Evolutionary conservation across 169 alveolate species (phyloP).

Genomic region (Condylostoma magnum): DNA sequence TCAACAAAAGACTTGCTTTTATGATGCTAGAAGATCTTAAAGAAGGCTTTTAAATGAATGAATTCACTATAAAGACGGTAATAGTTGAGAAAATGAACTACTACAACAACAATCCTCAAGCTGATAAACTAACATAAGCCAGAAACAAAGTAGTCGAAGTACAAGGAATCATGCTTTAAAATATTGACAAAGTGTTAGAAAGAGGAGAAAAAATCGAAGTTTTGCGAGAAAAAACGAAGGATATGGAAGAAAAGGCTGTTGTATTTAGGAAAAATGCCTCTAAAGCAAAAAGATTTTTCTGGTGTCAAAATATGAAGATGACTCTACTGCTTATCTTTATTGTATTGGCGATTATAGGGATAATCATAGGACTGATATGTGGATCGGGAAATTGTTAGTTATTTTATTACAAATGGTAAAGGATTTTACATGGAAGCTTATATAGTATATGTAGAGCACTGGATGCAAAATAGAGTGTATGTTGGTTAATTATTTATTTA

Average conservation of each 20-base stretch:
- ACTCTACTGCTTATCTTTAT: too few relatives aligned
- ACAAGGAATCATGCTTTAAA: not conserved
- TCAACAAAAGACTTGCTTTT: not conserved
- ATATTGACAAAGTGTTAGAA: conserved; percentile 11
- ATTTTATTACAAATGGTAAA: too few relatives aligned
- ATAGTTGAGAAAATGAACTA: not conserved
- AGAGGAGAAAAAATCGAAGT: conserved; percentile 6
- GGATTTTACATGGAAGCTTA: too few relatives aligned
- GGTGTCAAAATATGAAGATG: conserved; percentile 3
- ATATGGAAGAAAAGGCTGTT: conserved; percentile 3
- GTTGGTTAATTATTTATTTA: too few relatives aligned
- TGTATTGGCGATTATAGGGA: too few relatives aligned
- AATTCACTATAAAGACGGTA: not conserved
- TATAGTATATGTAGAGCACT: too few relatives aligned
- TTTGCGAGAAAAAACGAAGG: not conserved
- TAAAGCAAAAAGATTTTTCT: not conserved
- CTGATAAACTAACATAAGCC: not conserved
- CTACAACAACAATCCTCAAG: not conserved
- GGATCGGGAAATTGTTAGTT: too few relatives aligned
- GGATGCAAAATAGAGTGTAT: too few relatives aligned
- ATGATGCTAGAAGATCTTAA: conserved; percentile 10
- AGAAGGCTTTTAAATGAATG: not conserved
- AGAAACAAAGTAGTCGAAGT: not conserved
- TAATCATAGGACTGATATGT: too few relatives aligned
- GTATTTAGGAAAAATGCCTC: conserved; percentile 10